phyloP scores from a whole-genome alignment of 768 basidiomycete genomes.

The Lentinula edodes region DNA sequence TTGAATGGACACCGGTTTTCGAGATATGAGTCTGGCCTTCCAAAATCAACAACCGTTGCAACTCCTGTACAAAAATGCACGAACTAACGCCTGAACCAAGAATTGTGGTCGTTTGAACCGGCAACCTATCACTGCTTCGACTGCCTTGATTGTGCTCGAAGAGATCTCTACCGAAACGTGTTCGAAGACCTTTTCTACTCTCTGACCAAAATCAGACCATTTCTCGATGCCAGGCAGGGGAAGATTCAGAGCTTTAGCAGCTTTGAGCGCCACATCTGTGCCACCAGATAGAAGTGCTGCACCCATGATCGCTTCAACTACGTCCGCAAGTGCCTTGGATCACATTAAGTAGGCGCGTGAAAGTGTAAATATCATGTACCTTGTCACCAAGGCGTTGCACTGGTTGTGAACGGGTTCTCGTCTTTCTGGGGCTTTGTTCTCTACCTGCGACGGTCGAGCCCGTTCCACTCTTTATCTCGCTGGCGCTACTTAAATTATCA shows the following conservation, averaged over 20 bases:
- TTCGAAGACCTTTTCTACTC: not conserved
- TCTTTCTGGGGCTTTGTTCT: slow-evolving; percentile 17
- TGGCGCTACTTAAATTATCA: not conserved
- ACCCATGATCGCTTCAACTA: slow-evolving; percentile 79
- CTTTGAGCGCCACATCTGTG: slow-evolving; percentile 56
- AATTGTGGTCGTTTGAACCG: slow-evolving; percentile 58
- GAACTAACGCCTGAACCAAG: slow-evolving; percentile 68
- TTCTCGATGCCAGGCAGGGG: slow-evolving; percentile 56
- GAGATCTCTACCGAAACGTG: slow-evolving; percentile 36
- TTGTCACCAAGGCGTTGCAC: slow-evolving; percentile 70
- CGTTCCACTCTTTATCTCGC: not conserved
- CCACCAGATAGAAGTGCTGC: slow-evolving; percentile 78
- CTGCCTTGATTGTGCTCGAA: slow-evolving; percentile 42
- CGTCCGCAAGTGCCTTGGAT: slow-evolving; percentile 72
- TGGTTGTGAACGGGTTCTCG: slow-evolving; percentile 18
- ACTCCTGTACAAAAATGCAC: slow-evolving; percentile 12
- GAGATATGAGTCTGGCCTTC: slow-evolving; percentile 62
- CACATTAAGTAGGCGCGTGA: not conserved
- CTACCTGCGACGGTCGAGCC: not conserved
- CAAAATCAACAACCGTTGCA: not conserved
- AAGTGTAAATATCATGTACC: slow-evolving; percentile 30
- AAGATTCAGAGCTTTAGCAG: slow-evolving; percentile 58
- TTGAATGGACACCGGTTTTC: slow-evolving; percentile 46
- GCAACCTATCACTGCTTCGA: slow-evolving; percentile 62
- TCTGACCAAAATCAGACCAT: slow-evolving; percentile 67